A percentile compares a stretch with the other conserved stretches of the same genome.
phyloP scores from a whole-genome alignment of 78 protist species.

The Dictyostelium intermedium region DNA sequence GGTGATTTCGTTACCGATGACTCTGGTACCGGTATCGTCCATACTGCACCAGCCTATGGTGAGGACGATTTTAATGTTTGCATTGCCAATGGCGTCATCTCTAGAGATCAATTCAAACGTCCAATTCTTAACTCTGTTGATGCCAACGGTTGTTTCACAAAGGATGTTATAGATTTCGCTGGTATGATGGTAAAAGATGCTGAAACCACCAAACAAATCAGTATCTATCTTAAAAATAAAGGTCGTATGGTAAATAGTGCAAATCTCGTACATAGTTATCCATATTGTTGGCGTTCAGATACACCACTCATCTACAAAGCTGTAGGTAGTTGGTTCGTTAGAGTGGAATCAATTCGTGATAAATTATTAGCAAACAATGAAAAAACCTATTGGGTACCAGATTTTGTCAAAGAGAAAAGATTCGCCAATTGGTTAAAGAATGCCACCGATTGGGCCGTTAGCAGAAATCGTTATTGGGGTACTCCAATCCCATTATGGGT shows the following conservation, averaged over 20 bases:
- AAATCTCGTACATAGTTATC: conserved; percentile 95
- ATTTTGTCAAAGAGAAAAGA: conserved; percentile 91
- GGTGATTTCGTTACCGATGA: conserved; percentile 97
- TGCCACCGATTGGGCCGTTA: conserved; percentile 98
- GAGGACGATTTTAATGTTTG: conserved; percentile 99
- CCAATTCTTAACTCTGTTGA: conserved; percentile 95
- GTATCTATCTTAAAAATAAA: conserved; percentile 81
- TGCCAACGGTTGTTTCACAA: conserved; percentile 96
- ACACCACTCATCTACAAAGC: conserved; percentile 98
- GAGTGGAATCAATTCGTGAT: conserved; percentile 92
- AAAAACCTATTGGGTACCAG: conserved; percentile 97
- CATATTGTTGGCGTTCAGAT: conserved; percentile 99
- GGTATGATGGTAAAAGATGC: conserved; percentile 97
- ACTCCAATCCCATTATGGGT: conserved; percentile 99
- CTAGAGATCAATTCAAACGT: conserved; percentile 86
- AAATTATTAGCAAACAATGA: conserved; percentile 90
- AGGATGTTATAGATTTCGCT: conserved; percentile 91
- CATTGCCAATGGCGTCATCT: conserved; percentile 85
- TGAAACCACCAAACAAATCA: conserved; percentile 85
- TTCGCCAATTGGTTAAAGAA: conserved; percentile 98
- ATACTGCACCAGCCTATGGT: conserved; percentile 99
- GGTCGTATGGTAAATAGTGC: conserved; percentile 85
- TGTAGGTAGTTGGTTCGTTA: conserved; percentile 97
- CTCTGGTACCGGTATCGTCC: conserved; percentile 99
- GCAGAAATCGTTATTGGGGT: conserved; percentile 99